phyloP scores from a whole-genome alignment of 345 rosid species.

The Cardamine occulta region DNA sequence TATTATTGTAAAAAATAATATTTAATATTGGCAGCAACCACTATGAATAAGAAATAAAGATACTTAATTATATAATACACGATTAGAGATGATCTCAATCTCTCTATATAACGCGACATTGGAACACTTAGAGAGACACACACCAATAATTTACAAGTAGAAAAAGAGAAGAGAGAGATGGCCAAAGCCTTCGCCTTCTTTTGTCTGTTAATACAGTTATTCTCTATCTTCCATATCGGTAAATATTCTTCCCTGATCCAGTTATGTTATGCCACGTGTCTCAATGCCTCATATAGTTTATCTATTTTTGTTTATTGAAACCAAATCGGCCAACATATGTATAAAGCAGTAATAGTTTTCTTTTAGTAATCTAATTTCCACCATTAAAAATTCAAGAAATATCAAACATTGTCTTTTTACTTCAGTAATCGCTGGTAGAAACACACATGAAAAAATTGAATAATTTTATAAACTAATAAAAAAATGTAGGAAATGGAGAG shows the following conservation, averaged over 20 bases:
- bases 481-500: conserved; percentile 54
- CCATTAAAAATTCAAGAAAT: background rate
- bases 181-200: conserved; percentile 44
- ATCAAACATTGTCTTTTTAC: background rate
- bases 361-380: conserved; percentile 8
- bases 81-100: conserved; percentile 27
- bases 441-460: background rate
- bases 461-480: background rate
- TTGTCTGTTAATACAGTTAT: conserved; percentile 52
- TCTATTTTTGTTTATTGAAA: background rate
- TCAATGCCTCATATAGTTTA: background rate
- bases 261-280: conserved; percentile 8
- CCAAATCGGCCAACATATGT: background rate
- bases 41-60: conserved; percentile 32
- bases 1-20: conserved; percentile 7
- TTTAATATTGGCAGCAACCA: conserved; percentile 26
- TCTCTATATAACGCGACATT: conserved; percentile 37
- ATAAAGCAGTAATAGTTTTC: background rate
- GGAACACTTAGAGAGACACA: conserved; percentile 31
- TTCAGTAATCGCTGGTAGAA: background rate
- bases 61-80: conserved; percentile 15
- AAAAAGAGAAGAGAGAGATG: conserved; percentile 39
- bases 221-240: conserved; percentile 59
- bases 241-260: conserved; percentile 23
- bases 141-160: conserved; percentile 19